Evolutionary conservation across 2,329 filamentous ascomycete species (phyloP).

Genomic region (Penicillium hordei): DNA sequence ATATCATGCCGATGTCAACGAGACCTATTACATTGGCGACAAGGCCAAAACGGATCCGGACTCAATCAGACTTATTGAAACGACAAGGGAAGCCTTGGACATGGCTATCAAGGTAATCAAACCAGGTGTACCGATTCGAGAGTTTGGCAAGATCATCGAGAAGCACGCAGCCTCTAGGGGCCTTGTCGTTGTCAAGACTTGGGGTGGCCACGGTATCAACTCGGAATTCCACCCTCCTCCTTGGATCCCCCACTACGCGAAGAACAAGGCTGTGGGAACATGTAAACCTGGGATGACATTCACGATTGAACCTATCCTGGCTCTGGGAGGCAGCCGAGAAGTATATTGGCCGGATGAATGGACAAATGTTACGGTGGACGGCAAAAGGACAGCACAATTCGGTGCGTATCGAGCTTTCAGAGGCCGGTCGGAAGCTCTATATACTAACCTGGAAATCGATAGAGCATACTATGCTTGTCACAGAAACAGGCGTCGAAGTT

Average conservation of each 20-base stretch:
- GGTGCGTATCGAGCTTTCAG: slow-evolving; percentile 18
- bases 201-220: slow-evolving; percentile 91
- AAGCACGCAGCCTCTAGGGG: slow-evolving; percentile 76
- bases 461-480: slow-evolving; percentile 78
- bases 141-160: slow-evolving; percentile 88
- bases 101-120: slow-evolving; percentile 84
- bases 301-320: slow-evolving; percentile 95
- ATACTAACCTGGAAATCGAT: slow-evolving; percentile 12
- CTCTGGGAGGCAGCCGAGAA: slow-evolving; percentile 77
- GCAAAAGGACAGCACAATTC: slow-evolving; percentile 88
- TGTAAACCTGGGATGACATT: slow-evolving; percentile 95
- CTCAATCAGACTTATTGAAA: slow-evolving; percentile 78
- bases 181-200: slow-evolving; percentile 83
- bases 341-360: slow-evolving; percentile 95
- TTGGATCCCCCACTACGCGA: slow-evolving; percentile 90
- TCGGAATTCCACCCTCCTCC: slow-evolving; percentile 84
- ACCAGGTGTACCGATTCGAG: slow-evolving; percentile 79
- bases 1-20: slow-evolving; percentile 90
- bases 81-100: slow-evolving; percentile 77
- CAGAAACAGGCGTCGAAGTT: slow-evolving; percentile 72
- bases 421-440: not conserved
- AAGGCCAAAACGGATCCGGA: slow-evolving; percentile 76
- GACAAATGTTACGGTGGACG: slow-evolving; percentile 87
- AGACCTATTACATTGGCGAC: slow-evolving; percentile 92
- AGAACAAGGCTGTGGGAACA: slow-evolving; percentile 88